phyloP scores from a whole-genome alignment of 2,329 filamentous ascomycete species.

The Trichophyton verrucosum region DNA sequence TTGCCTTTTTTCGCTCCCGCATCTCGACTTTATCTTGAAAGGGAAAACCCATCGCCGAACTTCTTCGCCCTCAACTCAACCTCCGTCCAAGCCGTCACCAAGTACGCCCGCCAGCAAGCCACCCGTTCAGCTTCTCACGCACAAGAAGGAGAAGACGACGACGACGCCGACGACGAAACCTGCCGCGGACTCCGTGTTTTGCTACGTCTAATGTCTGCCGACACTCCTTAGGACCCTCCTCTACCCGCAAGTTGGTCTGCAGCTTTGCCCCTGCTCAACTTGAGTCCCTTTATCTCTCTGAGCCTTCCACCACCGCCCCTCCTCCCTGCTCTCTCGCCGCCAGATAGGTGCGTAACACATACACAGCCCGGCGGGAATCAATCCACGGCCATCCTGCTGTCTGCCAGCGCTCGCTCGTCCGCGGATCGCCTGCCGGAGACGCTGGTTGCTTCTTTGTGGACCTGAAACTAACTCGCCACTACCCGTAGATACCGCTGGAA shows the following conservation, averaged over 20 bases:
- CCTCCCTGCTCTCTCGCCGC: not conserved
- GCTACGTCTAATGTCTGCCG: not conserved
- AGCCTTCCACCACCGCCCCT: not conserved
- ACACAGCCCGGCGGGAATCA: not conserved
- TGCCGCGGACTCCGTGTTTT: not conserved
- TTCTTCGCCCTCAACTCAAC: not conserved
- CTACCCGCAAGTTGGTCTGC: not conserved
- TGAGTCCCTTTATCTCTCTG: not conserved
- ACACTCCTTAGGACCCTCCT: not conserved
- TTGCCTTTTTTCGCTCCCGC: not conserved
- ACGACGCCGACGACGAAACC: no score
- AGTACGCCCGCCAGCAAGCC: not conserved
- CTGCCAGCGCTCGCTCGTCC: not conserved
- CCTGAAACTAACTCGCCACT: constrained; percentile 5
- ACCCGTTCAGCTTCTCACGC: not conserved
- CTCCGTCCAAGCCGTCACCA: not conserved
- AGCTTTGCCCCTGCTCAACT: constrained; percentile 2
- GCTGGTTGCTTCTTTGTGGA: not conserved
- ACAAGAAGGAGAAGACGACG: not conserved
- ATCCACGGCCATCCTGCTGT: not conserved
- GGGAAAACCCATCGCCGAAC: not conserved
- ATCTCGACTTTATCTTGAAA: constrained; percentile 1
- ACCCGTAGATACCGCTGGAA: constrained; percentile 1
- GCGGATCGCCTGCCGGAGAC: not conserved
- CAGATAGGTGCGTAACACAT: not conserved